Base-by-base conservation (phyloP, 2,329 filamentous ascomycete species). In the Botrytis elliptica region DNA sequence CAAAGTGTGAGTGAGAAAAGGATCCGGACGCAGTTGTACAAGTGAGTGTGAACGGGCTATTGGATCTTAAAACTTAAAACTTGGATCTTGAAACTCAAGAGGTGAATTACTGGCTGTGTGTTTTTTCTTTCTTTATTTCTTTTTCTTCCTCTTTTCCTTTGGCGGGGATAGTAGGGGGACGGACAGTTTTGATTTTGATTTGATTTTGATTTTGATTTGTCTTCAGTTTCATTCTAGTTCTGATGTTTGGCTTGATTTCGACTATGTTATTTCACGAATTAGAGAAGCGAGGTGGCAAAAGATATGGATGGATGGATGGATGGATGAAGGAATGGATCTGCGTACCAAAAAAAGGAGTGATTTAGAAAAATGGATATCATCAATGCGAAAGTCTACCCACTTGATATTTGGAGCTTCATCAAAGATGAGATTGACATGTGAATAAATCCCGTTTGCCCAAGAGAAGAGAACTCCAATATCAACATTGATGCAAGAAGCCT, bases 11-110 rank as follows among this genome's bases (percentile, higher is more conserved):
- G 33, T 33, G 33, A 33, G 33, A 33, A 33, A 33, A 33, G 4
- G 33, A 33, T 33, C 33, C 33, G 33, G 33, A 33, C 4, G 33
- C 33, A 33, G 33, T 33, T 33, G 33, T 3, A 33, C 33, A 4
- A 4, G 3, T 33, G 33, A 33, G 33, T 33, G 33, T 33, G 33
- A 33, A 33, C 33, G 33, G 33, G 33, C 33, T 33, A 33, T 33
- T 33, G 9, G 2, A 9, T 1, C 38, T 40, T 40, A 1, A 0
- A 12, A 10, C 38, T 12, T 40, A 1, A 0, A 40, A 40, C 38
- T 40, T 10, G 38, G 1, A 40, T 12, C 38, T 40, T 10, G 10
- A 12, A 16, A 46, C 44, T 22, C 20, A 46, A 6, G 44, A 46
- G 44, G 33, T 3, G 33, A 33, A 33, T 33, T 33, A 33, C 33